Evolutionary conservation across 306 rosid genomes (phyloP).

Genomic region (Mimosa pudica): DNA sequence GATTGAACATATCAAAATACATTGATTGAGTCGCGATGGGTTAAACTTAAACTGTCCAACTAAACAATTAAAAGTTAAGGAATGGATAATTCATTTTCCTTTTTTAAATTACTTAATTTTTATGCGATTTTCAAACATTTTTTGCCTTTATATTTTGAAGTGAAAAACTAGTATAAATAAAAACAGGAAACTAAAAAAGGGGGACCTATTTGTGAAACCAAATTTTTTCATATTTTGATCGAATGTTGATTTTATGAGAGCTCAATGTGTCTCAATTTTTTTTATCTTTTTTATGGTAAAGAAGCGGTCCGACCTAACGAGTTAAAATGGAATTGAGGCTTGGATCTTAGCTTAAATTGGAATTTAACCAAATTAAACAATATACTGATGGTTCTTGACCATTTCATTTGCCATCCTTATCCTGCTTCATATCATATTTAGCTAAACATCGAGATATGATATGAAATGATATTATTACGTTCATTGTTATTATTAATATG

Average conservation of each 20-base stretch:
- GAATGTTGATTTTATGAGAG: not conserved
- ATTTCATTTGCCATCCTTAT: not conserved
- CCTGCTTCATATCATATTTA: not conserved
- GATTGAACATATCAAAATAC: no score
- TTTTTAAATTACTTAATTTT: no score
- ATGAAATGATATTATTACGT: not conserved
- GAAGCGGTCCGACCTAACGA: no score
- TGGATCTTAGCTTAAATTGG: not conserved
- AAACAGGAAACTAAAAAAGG: no score
- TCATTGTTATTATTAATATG: not conserved
- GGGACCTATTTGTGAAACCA: no score
- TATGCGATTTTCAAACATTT: no score
- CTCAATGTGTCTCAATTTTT: not conserved
- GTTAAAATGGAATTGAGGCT: not conserved
- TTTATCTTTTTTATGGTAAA: not conserved
- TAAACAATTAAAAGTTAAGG: no score
- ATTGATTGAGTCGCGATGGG: no score
- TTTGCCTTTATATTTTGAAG: no score
- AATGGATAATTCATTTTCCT: no score
- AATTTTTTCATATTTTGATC: not conserved
- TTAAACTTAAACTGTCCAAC: no score
- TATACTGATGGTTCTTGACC: not conserved
- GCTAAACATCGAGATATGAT: not conserved
- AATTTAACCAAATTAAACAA: not conserved
- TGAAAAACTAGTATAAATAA: no score